Conservation (phyloP, 1,284 basidiomycete genomes). For the Sanguinoderma infundibulare region DNA sequence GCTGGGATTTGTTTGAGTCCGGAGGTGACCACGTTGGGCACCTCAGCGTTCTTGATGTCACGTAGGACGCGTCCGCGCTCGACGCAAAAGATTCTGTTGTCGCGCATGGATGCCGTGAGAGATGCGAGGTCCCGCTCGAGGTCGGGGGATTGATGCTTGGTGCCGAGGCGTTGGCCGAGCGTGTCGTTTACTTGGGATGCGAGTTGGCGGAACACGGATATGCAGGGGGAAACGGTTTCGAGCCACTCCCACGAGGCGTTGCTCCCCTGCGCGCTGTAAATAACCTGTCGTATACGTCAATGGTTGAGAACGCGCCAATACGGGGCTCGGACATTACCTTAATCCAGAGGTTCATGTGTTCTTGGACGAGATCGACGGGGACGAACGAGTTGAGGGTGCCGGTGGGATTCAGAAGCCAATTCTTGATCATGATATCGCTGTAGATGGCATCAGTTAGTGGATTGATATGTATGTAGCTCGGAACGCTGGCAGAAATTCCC, state of each 20-base stretch:
- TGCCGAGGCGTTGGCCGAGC: constrained; percentile 38
- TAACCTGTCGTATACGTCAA: too few relatives aligned
- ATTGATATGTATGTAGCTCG: too few relatives aligned
- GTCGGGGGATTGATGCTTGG: constrained; percentile 33
- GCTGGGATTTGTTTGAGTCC: background rate
- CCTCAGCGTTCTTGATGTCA: background rate
- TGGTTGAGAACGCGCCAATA: too few relatives aligned
- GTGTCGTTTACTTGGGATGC: constrained; percentile 28
- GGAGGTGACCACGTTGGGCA: background rate
- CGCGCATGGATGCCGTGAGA: background rate
- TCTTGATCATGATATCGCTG: constrained; percentile 40
- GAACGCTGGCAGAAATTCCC: too few relatives aligned
- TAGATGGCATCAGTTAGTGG: too few relatives aligned
- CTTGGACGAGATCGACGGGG: constrained; percentile 44
- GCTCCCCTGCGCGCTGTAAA: constrained; percentile 41
- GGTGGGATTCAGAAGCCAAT: constrained; percentile 44
- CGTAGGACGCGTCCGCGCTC: too few relatives aligned
- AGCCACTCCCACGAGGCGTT: constrained; percentile 46
- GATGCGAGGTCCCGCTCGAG: constrained; percentile 14
- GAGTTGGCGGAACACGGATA: constrained; percentile 37
- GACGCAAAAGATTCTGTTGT: too few relatives aligned
- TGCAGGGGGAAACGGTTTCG: constrained; percentile 40
- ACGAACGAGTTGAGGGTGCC: constrained; percentile 37
- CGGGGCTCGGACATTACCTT: too few relatives aligned
- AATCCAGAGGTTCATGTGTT: constrained; percentile 47